These are phyloP conservation scores for Lodderomyces pseudojiufengensis DNA, from an alignment of 1,139 yeast species.

Conservation along the genomic window DNA sequence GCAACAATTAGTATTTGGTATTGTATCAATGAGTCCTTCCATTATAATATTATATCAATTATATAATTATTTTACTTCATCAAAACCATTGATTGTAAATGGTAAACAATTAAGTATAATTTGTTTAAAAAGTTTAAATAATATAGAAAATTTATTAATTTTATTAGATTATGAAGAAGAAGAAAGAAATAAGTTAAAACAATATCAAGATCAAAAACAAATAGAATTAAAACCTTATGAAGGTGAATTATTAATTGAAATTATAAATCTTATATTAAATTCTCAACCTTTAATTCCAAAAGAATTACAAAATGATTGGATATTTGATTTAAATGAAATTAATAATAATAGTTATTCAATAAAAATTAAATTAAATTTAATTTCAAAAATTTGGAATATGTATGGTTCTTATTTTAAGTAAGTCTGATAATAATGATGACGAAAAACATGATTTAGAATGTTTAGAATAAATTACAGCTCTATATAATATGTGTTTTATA, in stretches of 20 bases:
- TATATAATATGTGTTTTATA: too few relatives aligned
- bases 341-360: conserved; percentile 26
- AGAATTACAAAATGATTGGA: conserved; percentile 47
- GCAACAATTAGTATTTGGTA: conserved; percentile 89
- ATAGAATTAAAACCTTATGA: conserved; percentile 20
- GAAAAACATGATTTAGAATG: too few relatives aligned
- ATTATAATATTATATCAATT: conserved; percentile 52
- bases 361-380: conserved; percentile 37
- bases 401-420: conserved; percentile 41
- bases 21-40: conserved; percentile 86
- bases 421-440: too few relatives aligned
- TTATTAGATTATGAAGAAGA: conserved; percentile 11
- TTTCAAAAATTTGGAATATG: conserved; percentile 54
- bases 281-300: conserved; percentile 49
- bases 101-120: conserved; percentile 39
- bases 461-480: too few relatives aligned
- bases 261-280: conserved; percentile 48
- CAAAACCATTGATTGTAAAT: conserved; percentile 38
- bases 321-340: conserved; percentile 53
- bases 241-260: conserved; percentile 57
- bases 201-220: neutral
- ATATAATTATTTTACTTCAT: conserved; percentile 20
- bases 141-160: conserved; percentile 51
- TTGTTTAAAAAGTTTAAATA: conserved; percentile 53
- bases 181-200: neutral